These are phyloP conservation scores for Periglandula ipomoeae DNA, from an alignment of 2,329 filamentous ascomycete species.

Conservation along the genomic window DNA sequence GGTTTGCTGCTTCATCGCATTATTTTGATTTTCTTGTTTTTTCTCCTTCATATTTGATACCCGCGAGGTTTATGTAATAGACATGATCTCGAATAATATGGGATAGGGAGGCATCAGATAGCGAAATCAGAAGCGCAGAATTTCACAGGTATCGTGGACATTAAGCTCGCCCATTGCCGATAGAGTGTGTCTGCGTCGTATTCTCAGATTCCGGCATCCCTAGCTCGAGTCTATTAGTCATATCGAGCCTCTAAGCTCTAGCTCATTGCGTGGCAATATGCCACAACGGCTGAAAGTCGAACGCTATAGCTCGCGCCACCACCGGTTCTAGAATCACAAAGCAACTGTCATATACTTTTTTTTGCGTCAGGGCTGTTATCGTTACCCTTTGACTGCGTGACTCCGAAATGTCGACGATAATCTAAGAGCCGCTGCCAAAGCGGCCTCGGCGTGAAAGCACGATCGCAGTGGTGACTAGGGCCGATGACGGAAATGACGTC, in stretches of 20 bases:
- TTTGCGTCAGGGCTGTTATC: too few relatives aligned
- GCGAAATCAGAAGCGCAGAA: background rate
- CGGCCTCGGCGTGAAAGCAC: background rate
- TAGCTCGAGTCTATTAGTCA: too few relatives aligned
- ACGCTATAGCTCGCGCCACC: background rate
- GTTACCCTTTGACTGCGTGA: too few relatives aligned
- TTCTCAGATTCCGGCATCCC: too few relatives aligned
- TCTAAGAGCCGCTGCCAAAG: background rate
- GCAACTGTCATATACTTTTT: background rate
- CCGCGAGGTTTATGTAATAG: background rate
- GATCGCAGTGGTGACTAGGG: background rate
- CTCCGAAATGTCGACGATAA: background rate
- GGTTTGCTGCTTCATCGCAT: background rate
- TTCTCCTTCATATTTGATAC: background rate
- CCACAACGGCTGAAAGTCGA: background rate
- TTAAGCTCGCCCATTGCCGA: too few relatives aligned
- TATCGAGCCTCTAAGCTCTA: background rate
- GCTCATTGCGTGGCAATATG: background rate
- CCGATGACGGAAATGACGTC: slow-evolving; percentile 6
- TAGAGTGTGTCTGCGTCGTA: too few relatives aligned
- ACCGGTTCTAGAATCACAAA: background rate
- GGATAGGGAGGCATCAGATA: background rate
- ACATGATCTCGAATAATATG: background rate
- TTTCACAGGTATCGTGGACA: too few relatives aligned
- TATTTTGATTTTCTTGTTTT: background rate